These are phyloP conservation scores for Tetraselmis striata DNA, from an alignment of 139 green algal species.

Conservation along the genomic window DNA sequence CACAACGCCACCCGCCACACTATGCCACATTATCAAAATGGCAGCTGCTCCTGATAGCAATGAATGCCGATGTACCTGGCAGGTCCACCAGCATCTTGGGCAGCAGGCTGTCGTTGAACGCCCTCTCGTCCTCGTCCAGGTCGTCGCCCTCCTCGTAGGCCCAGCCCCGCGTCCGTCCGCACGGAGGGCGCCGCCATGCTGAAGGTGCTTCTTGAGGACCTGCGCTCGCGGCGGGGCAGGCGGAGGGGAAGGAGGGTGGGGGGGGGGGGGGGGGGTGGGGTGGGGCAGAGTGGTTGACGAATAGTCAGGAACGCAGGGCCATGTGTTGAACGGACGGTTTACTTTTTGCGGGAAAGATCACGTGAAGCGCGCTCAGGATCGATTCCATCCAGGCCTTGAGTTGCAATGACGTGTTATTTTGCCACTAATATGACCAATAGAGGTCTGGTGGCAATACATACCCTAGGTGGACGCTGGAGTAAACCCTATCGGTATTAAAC, in stretches of 20 bases:
- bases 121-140: constrained; percentile 79
- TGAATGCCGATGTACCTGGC: too few relatives aligned
- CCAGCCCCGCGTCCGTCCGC: constrained; percentile 38
- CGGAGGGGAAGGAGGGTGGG: not conserved
- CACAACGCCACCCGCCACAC: not conserved
- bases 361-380: too few relatives aligned
- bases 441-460: too few relatives aligned
- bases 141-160: constrained; percentile 82
- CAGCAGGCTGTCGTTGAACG: constrained; percentile 31
- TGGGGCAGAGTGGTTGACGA: constrained; percentile 46
- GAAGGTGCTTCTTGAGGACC: constrained; percentile 10
- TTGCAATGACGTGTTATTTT: too few relatives aligned
- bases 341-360: too few relatives aligned
- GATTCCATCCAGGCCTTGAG: too few relatives aligned
- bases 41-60: too few relatives aligned
- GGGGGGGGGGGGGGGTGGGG: not conserved
- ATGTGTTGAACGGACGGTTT: constrained; percentile 3
- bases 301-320: constrained; percentile 32
- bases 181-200: constrained; percentile 12
- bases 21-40: too few relatives aligned
- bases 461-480: too few relatives aligned
- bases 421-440: too few relatives aligned
- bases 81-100: constrained; percentile 30
- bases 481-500: too few relatives aligned
- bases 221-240: not conserved